Evolutionary conservation across 495 filamentous ascomycete genomes (phyloP), one percentile per base, ranked within the genome.

Genomic region (Xylaria acuta): DNA sequence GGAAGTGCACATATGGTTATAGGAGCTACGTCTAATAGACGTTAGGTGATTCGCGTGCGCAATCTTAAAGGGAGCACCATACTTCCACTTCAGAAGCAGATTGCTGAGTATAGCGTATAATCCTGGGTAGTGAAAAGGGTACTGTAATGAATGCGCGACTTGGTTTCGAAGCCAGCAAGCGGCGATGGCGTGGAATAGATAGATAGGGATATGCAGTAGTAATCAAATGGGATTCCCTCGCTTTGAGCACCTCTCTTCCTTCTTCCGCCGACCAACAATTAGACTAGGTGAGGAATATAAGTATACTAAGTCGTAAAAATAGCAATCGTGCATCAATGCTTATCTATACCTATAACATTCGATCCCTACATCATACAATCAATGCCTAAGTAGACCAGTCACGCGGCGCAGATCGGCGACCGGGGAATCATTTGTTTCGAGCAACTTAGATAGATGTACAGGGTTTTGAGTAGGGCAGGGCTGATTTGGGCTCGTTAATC

Each of bases 301-400:
- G 3, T n/a, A 59, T 60, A 36, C 14, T 36, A 32, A 36, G n/a
- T 38, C 3, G 36, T 38, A 38, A 38, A 38, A 38, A 38, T 38
- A 38, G 36, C 20, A 60, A 12, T 60, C 58, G 58, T 38, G 58
- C 58, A 60, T 60, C 18, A 38, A 38, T 30, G 60, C 60, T 14
- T 60, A 60, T 22, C 34, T 38, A 60, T 38, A 38, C 34, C n/a
- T 60, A 22, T 56, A 56, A 56, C 12, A 30, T 56, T 53, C 27
- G 27, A 56, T 32, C 53, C 53, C 27, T 56, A 30, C 27, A 32
- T 56, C 27, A 56, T 56, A 56, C 51, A 27, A 56, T 32, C 51
- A 56, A 56, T 56, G 25, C 25, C 51, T 6, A 16, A 12, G 11
- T 45, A 45, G 11, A n/a, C 3, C 32, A 43, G 38, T 43, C 36